Conservation (phyloP, 2,329 filamentous ascomycete genomes). For the Didymella keratinophila region DNA sequence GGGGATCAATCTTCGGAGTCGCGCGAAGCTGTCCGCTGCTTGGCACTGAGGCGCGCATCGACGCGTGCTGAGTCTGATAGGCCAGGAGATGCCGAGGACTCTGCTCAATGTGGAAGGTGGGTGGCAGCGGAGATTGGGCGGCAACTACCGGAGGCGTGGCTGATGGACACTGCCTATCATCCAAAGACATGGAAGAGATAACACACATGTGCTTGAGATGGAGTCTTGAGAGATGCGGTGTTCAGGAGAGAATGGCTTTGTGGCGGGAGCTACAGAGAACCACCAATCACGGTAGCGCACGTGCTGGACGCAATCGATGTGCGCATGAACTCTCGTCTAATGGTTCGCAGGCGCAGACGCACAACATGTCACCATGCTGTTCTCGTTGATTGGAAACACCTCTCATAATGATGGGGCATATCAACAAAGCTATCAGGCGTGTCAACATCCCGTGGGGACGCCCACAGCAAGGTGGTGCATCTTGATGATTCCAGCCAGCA, state of each 20-base stretch:
- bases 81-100: constrained; percentile 18
- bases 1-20: constrained; percentile 12
- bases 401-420: too few relatives aligned
- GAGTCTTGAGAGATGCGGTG: neutral
- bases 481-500: too few relatives aligned
- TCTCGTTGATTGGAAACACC: too few relatives aligned
- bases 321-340: too few relatives aligned
- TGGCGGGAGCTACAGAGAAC: constrained; percentile 4
- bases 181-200: constrained; percentile 20
- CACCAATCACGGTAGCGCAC: constrained; percentile 13
- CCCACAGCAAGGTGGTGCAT: too few relatives aligned
- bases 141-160: constrained; percentile 17
- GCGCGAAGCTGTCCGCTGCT: constrained; percentile 18
- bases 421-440: too few relatives aligned
- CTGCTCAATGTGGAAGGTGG: constrained; percentile 18
- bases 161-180: constrained; percentile 14
- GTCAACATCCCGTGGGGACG: too few relatives aligned
- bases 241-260: too few relatives aligned
- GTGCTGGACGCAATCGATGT: too few relatives aligned
- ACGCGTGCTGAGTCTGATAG: constrained; percentile 20
- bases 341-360: too few relatives aligned
- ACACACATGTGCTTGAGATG: constrained; percentile 14
- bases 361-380: too few relatives aligned
- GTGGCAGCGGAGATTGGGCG: constrained; percentile 17
- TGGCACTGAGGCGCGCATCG: constrained; percentile 14